These are phyloP conservation scores for Jimgerdemannia lactiflua DNA, from an alignment of 192 early-diverging fungal genomes.

Conservation along the genomic window DNA sequence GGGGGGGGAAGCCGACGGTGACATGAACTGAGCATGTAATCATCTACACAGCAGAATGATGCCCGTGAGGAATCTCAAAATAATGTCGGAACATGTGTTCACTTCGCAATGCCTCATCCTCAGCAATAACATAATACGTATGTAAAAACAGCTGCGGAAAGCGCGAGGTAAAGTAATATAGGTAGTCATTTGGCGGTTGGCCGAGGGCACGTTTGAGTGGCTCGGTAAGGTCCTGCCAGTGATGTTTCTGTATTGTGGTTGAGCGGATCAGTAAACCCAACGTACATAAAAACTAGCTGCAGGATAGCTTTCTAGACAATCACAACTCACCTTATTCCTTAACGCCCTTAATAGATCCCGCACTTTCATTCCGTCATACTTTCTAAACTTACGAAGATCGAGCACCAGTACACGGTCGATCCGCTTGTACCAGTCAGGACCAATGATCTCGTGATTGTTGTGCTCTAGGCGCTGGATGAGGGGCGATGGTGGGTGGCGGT, in stretches of 20 bases:
- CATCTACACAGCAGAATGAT: not conserved
- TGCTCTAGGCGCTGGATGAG: constrained; percentile 67
- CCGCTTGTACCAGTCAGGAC: constrained; percentile 70
- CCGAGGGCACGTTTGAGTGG: constrained; percentile 78
- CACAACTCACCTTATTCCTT: constrained; percentile 80
- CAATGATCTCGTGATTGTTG: constrained; percentile 57
- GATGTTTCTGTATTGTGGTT: constrained; percentile 74
- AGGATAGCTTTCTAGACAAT: not conserved
- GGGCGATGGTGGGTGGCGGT: constrained; percentile 62
- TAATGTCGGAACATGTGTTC: constrained; percentile 70
- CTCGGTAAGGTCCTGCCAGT: constrained; percentile 89
- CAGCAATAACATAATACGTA: constrained; percentile 80
- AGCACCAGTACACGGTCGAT: constrained; percentile 71
- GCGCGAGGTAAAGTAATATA: constrained; percentile 85
- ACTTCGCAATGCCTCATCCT: constrained; percentile 54
- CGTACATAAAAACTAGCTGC: not conserved
- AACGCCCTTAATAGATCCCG: constrained; percentile 88
- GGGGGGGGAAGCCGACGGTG: no score
- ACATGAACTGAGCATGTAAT: not conserved
- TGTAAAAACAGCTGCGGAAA: constrained; percentile 90
- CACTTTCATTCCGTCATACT: constrained; percentile 83
- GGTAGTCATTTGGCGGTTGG: constrained; percentile 81
- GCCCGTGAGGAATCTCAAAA: constrained; percentile 28
- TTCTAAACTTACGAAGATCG: constrained; percentile 89
- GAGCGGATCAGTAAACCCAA: constrained; percentile 15